These are phyloP conservation scores for Nymphaea thermarum DNA, from an alignment of 164 flowering plant genomes.

Conservation along the genomic window DNA sequence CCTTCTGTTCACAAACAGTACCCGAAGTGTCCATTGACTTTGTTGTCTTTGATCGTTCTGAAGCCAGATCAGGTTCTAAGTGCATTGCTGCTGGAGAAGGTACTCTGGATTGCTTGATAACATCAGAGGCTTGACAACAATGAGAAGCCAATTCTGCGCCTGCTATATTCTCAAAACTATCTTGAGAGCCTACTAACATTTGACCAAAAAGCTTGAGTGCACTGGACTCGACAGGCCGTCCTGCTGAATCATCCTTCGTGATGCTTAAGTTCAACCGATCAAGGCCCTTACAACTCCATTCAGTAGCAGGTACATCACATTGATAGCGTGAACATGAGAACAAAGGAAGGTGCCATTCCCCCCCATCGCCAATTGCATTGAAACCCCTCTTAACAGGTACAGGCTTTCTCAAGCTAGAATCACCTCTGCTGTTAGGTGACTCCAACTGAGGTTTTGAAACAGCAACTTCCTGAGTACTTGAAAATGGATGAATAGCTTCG, in stretches of 20 bases:
- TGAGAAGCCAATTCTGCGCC: conserved; percentile 24
- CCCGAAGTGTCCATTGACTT: conserved; percentile 7
- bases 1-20: conserved; percentile 9
- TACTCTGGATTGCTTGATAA: conserved; percentile 7
- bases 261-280: neutral
- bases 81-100: conserved; percentile 1
- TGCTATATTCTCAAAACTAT: neutral
- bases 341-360: too few species aligned
- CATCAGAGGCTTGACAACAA: conserved; percentile 12
- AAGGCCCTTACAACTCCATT: neutral
- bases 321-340: too few species aligned
- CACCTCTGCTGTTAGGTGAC: too few species aligned
- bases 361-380: too few species aligned
- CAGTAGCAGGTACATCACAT: neutral
- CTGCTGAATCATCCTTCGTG: neutral
- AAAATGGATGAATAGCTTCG: conserved; percentile 1
- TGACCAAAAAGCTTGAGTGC: conserved; percentile 41
- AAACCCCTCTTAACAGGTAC: too few species aligned
- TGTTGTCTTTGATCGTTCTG: conserved; percentile 15
- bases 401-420: too few species aligned
- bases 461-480: neutral
- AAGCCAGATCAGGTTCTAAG: conserved; percentile 13
- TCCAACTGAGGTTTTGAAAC: neutral
- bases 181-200: conserved; percentile 14
- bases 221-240: conserved; percentile 6